Evolutionary conservation across 2,329 filamentous ascomycete species (phyloP), one percentile per base, ranked within the genome.

Genomic region (Colletotrichum magnum): DNA sequence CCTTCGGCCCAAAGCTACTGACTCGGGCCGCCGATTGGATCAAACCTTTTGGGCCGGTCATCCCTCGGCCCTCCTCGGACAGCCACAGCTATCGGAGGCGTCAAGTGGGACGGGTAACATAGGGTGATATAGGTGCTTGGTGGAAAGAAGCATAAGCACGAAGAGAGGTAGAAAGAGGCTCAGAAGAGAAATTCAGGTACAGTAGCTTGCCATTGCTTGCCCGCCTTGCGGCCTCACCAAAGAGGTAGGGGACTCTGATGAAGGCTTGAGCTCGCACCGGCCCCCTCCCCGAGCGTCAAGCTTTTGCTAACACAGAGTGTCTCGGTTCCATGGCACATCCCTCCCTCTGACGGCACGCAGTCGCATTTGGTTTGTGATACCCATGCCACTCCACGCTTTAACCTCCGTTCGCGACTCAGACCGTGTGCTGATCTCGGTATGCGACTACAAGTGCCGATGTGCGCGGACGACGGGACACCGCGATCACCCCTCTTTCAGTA

Each of bases 391-490:
- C 24, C 16, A 9, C 9, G 1, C 3, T n/a, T 45, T 43, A 32
- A 58, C 56, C 56, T 58, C 56, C 3, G 56, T 45, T 26, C 41
- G 56, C 43, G 56, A 58, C 50, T 52, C 50, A 52, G 28, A 26
- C 50, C 26, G 15, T 15, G 13, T 28, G 13, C 24, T 52, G 26
- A n/a, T 32, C 50, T 28, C 13, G 13, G 16, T 1, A n/a, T 15
- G 5, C 13, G 10, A 16, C 16, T 41, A 15, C 56, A 58, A 58
- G 56, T 58, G 56, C 56, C 39, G 56, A 45, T 26, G 5, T 6
- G 2, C 10, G 15, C n/a, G 13, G 24, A 28, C 36, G 9, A 36
- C 32, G 7, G 21, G 21, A 24, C 32, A 10, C 10, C 32, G 7
- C 9, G 32, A 36, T 36, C 32, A 36, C 32, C 32, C 32, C 32